Evolutionary conservation across 164 flowering plant species (phyloP), one percentile per base, ranked within the genome.

Genomic region (Akebia trifoliata): DNA sequence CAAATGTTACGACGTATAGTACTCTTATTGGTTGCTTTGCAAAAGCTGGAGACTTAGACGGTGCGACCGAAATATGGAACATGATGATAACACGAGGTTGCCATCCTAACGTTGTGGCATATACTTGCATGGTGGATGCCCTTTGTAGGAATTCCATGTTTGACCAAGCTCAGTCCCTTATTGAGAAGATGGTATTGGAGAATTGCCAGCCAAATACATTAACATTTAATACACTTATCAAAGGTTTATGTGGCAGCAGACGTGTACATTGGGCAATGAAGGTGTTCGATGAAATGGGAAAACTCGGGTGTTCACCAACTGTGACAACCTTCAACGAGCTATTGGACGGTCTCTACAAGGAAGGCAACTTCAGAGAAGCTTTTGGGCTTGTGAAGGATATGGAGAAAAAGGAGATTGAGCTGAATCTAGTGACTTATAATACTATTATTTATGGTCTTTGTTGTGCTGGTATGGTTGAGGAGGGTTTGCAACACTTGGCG

Each of bases 51-150:
- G 74, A 83, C 49, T 47, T 82, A 62, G 56, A 54, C n/a, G 82
- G 85, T 63, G 97, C 90, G 42, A 64, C 74, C 31, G 76, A 77
- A 53, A 68, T 57, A 34, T 91, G 96, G 94, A 84, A 88, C 73
- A 71, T 48, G 71, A 88, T 91, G 96, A 77, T 83, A 47, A 61
- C 59, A 9, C 37, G 37, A 14, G 85, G 90, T 25, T 83, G 90
- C 59, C 71, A 36, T 29, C 98, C 98, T 6, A 91, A 91, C 71
- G 87, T 79, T 59, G 88, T 91, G 55, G 70, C 65, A 10, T 84
- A 83, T 48, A 88, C 96, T 14, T 72, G 80, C 76, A 86, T 88
- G 96, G 77, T 91, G 61, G 85, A 78, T 68, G 84, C 63, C 22
- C 83, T 91, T 61, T 83, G 87, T 50, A 70, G 68, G 63, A 78